Evolutionary conservation across 305 asterid species (phyloP), one percentile per base, ranked within the genome.

Genomic region (Vinca major): DNA sequence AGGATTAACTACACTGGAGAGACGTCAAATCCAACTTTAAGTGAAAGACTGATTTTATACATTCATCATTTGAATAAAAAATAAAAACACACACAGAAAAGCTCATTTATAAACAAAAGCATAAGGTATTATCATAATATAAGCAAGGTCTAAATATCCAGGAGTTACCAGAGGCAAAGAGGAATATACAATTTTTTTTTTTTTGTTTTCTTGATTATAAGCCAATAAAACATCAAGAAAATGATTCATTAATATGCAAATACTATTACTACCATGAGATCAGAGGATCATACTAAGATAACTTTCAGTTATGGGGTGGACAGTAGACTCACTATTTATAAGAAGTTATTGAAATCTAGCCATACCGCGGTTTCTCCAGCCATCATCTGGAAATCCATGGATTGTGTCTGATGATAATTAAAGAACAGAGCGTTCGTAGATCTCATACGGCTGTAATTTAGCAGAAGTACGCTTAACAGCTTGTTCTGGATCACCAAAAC

Each of bases 341-440:
- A 65, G 10, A 21, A 43, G 53, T 40, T 21, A 1, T 65, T 43
- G 55, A 47, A 73, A 4, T 14, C 14, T 47, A 12, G n/a, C 52
- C 51, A 19, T 37, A 1, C 39, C 21, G 44, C 7, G 45, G 5
- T 45, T 45, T 45, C 49, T 45, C 11, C 49, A 10, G 49, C 49
- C 49, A 5, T 1, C 0, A 2, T 10, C 11, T 5, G 49, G 49
- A 4, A 21, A 41, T 21, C 8, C 12, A 54, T 86, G 82, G 82
- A 1, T 16, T 3, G 54, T 45, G 12, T 6, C 49, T 2, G 54
- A 50, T 63, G 85, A 81, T 4, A 81, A 81, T 48, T 91, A 82
- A 40, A 81, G 70, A 67, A 86, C 85, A 9, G 88, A 76, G 2
- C 88, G 84, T 63, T 84, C 92, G 16, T 89, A 89, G 9, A 85